Percentiles rank a stretch among this genome's conserved stretches.
These are phyloP conservation scores for Lactarius akahatsu DNA, from an alignment of 768 basidiomycete genomes.

Conservation along the genomic window DNA sequence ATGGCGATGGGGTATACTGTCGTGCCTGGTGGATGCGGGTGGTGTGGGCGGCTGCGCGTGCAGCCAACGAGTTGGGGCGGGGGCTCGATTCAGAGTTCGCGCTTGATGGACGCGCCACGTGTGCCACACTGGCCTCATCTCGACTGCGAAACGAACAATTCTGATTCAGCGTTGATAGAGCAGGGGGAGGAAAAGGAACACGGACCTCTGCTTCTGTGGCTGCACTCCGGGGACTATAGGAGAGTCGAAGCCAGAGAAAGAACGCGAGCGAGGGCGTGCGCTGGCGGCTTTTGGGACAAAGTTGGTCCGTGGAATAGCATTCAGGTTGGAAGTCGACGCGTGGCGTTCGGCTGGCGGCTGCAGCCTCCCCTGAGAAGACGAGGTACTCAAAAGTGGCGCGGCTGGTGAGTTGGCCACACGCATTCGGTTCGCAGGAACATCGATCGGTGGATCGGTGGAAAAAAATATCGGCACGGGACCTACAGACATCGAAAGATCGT, in stretches of 20 bases:
- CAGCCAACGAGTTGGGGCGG: not conserved
- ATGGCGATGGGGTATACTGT: constrained; percentile 30
- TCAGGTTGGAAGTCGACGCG: not conserved
- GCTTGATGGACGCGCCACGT: constrained; percentile 15
- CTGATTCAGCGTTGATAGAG: not conserved
- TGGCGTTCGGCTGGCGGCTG: not conserved
- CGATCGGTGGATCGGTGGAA: constrained; percentile 49
- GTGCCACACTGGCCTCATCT: not conserved
- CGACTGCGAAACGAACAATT: not conserved
- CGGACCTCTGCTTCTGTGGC: constrained; percentile 30
- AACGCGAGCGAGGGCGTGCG: constrained; percentile 59
- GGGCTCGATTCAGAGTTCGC: not conserved
- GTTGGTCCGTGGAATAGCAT: constrained; percentile 52
- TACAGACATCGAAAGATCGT: constrained; percentile 48
- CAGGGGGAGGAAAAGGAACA: not conserved
- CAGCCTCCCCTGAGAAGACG: not conserved
- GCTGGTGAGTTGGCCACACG: constrained; percentile 30
- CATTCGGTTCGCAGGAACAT: constrained; percentile 35
- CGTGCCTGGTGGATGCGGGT: constrained; percentile 23
- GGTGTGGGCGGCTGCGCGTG: constrained; percentile 15
- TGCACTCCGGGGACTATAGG: constrained; percentile 33
- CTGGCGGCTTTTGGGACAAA: constrained; percentile 59
- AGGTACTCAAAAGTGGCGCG: not conserved
- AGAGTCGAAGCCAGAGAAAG: constrained; percentile 71
- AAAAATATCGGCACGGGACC: constrained; percentile 65